Percentiles rank a stretch among this genome's conserved stretches.
Conservation (phyloP, 768 basidiomycete genomes). For the Russula sp. region DNA sequence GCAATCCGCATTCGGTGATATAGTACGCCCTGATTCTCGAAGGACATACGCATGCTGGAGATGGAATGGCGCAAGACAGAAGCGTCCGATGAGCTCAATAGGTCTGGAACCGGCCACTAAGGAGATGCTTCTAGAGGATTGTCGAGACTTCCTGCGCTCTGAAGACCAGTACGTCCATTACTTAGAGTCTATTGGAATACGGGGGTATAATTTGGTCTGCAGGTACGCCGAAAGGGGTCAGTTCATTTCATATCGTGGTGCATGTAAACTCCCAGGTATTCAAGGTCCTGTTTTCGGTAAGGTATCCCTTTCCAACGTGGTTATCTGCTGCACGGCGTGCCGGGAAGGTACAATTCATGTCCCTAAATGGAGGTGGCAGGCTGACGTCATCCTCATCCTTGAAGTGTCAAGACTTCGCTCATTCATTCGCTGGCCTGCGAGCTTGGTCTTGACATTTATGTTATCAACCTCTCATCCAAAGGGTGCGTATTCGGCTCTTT, state of each 20-base stretch:
- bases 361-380: conserved; percentile 5
- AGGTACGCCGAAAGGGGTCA: conserved; percentile 89
- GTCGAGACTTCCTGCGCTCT: conserved; percentile 76
- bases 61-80: conserved; percentile 85
- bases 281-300: conserved; percentile 28
- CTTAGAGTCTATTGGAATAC: conserved; percentile 19
- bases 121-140: conserved; percentile 85
- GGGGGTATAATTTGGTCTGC: conserved; percentile 16
- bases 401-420: conserved; percentile 78
- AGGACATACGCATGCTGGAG: conserved; percentile 76
- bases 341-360: conserved; percentile 54
- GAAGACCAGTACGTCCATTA: conserved; percentile 69
- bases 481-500: conserved; percentile 45
- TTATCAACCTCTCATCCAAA: conserved; percentile 82
- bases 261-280: conserved; percentile 9
- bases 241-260: conserved; percentile 25
- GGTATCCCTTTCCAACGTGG: conserved; percentile 87
- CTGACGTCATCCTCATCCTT: conserved; percentile 24
- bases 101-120: conserved; percentile 85
- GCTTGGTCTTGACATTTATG: conserved; percentile 85
- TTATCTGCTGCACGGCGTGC: conserved; percentile 79
- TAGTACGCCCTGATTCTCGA: conserved; percentile 15
- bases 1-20: conserved; percentile 20
- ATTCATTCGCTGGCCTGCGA: conserved; percentile 84
- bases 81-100: conserved; percentile 89